A percentile compares a stretch with the other conserved stretches of the same genome.
Evolutionary conservation across 1,284 basidiomycete genomes (phyloP).

Genomic region (Omphalotus olearius): DNA sequence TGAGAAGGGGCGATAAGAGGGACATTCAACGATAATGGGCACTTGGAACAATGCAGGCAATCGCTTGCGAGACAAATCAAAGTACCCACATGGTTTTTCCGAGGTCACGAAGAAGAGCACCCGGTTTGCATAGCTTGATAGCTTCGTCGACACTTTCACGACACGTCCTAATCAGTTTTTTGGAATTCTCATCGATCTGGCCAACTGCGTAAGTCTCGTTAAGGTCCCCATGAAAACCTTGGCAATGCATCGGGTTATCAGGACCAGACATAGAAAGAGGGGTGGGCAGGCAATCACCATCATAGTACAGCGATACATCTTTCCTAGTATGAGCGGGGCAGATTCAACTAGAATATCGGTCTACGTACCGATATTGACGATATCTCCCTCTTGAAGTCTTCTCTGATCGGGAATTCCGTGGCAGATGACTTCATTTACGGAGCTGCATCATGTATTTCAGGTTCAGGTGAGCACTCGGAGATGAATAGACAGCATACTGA

Average conservation of each 20-base stretch:
- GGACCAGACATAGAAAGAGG: conserved; percentile 1
- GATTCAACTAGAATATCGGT: neutral
- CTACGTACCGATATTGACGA: conserved; percentile 79
- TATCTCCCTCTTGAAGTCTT: conserved; percentile 86
- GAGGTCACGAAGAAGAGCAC: conserved; percentile 80
- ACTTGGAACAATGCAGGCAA: neutral
- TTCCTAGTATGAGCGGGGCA: conserved; percentile 11
- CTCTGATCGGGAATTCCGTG: conserved; percentile 94
- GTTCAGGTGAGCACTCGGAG: neutral
- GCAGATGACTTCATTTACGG: conserved; percentile 95
- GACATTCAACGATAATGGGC: neutral
- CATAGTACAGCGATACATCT: conserved; percentile 68
- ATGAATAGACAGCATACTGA: conserved; percentile 36
- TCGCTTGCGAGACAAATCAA: neutral
- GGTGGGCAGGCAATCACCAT: conserved; percentile 41
- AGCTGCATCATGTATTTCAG: conserved; percentile 37
- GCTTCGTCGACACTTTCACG: conserved; percentile 82
- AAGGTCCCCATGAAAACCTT: conserved; percentile 86
- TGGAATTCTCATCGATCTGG: conserved; percentile 77
- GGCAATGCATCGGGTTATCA: neutral
- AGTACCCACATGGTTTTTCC: conserved; percentile 72
- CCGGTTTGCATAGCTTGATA: conserved; percentile 89
- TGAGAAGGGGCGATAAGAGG: conserved; percentile 10
- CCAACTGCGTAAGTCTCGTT: conserved; percentile 92
- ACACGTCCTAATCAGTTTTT: conserved; percentile 77